These are phyloP conservation scores for Coniochaeta pulveracea DNA, from an alignment of 2,329 filamentous ascomycete species.

Conservation along the genomic window DNA sequence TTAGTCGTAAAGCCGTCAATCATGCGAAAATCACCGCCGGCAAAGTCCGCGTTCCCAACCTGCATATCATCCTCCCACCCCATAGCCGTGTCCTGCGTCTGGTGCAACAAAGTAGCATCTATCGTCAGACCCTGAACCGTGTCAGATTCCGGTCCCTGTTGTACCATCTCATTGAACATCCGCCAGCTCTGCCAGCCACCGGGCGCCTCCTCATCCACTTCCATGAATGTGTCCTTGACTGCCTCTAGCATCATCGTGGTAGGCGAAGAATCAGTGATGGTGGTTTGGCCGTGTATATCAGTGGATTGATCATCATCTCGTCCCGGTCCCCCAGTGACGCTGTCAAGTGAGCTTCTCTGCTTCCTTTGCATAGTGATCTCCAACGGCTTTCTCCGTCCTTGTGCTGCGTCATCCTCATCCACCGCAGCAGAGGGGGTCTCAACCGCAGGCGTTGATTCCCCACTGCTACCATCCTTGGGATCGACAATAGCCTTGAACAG, in stretches of 20 bases:
- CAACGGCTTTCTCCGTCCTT: slow-evolving; percentile 2
- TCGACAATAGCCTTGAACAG: slow-evolving; percentile 13
- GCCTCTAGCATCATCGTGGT: slow-evolving; percentile 11
- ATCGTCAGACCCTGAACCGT: too few relatives aligned
- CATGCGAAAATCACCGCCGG: too few relatives aligned
- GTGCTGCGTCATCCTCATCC: too few relatives aligned
- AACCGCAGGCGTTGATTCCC: neutral
- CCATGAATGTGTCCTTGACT: slow-evolving; percentile 17
- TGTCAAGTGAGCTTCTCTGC: neutral
- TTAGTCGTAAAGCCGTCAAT: too few relatives aligned
- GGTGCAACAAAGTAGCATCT: too few relatives aligned
- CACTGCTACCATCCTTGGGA: neutral
- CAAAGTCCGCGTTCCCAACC: too few relatives aligned
- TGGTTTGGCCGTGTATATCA: neutral
- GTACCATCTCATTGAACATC: slow-evolving; percentile 18
- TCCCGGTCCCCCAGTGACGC: neutral
- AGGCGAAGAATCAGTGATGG: neutral
- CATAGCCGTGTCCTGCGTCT: too few relatives aligned
- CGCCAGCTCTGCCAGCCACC: slow-evolving; percentile 17
- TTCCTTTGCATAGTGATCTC: neutral
- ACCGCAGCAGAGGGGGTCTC: neutral
- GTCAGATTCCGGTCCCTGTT: slow-evolving; percentile 6
- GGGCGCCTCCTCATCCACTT: slow-evolving; percentile 17
- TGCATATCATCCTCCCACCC: too few relatives aligned
- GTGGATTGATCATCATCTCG: neutral